phyloP scores from a whole-genome alignment of 306 rosid genomes.

The Carpinus fangiana region DNA sequence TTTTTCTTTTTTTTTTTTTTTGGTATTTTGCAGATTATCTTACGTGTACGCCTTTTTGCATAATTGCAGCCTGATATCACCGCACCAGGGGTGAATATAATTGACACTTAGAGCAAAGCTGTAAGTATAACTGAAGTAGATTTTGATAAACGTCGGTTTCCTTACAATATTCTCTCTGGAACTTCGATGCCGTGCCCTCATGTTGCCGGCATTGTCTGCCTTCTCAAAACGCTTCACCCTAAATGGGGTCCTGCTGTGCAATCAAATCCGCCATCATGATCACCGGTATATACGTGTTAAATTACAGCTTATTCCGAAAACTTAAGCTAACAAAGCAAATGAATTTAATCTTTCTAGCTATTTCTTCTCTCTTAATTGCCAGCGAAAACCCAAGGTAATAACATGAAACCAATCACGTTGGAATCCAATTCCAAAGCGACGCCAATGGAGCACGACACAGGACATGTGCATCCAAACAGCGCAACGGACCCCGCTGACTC shows the following conservation, averaged over 20 bases:
- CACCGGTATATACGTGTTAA: conserved; percentile 35
- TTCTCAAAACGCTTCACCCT: conserved; percentile 53
- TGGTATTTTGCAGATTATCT: neutral
- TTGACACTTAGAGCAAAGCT: conserved; percentile 41
- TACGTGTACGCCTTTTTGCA: neutral
- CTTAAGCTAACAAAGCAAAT: too few species aligned
- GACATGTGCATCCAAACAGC: conserved; percentile 52
- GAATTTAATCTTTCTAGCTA: neutral
- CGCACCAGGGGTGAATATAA: conserved; percentile 56
- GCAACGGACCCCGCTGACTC: conserved; percentile 59
- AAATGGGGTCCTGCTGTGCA: conserved; percentile 61
- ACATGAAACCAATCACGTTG: neutral
- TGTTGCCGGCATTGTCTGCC: conserved; percentile 50
- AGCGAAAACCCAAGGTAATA: conserved; percentile 39
- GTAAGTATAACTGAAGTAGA: conserved; percentile 3
- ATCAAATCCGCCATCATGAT: conserved; percentile 72
- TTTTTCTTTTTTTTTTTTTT: too few species aligned
- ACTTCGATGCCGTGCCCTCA: conserved; percentile 74
- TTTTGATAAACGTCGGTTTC: conserved; percentile 32
- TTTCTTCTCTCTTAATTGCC: conserved; percentile 1
- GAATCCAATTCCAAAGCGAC: conserved; percentile 30
- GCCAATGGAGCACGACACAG: conserved; percentile 53
- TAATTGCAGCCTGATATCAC: conserved; percentile 57
- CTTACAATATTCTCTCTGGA: conserved; percentile 36
- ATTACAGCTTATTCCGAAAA: too few species aligned